Conservation (phyloP, 495 filamentous ascomycete genomes). For the Penicillium goetzii region DNA sequence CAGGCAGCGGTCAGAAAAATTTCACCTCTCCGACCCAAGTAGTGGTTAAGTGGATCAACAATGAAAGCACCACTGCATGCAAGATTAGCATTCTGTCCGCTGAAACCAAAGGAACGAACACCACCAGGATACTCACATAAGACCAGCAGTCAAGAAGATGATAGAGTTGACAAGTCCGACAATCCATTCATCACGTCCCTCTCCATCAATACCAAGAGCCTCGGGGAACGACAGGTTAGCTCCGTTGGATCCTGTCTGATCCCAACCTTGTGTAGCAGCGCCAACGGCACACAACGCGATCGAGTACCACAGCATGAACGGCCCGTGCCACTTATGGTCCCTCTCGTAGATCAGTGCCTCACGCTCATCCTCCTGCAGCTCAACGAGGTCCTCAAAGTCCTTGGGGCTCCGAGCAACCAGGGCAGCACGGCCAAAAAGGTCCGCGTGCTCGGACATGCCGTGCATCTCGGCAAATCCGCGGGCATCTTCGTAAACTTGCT, state of each 20-base stretch:
- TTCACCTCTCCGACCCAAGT: slow-evolving; percentile 56
- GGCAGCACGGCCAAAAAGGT: slow-evolving; percentile 47
- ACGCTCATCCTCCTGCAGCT: slow-evolving; percentile 31
- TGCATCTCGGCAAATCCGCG: slow-evolving; percentile 41
- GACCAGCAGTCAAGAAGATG: slow-evolving; percentile 36
- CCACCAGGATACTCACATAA: slow-evolving; percentile 40
- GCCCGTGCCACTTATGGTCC: slow-evolving; percentile 42
- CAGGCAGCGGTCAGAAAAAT: slow-evolving; percentile 62
- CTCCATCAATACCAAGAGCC: slow-evolving; percentile 54
- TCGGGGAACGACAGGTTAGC: slow-evolving; percentile 63
- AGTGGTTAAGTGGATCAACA: slow-evolving; percentile 59
- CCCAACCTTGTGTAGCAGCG: slow-evolving; percentile 58
- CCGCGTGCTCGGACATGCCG: slow-evolving; percentile 46
- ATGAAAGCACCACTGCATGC: slow-evolving; percentile 50
- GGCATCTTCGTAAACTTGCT: slow-evolving; percentile 41
- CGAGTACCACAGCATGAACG: slow-evolving; percentile 40
- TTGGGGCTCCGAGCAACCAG: slow-evolving; percentile 37
- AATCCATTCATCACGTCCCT: slow-evolving; percentile 55
- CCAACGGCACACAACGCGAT: slow-evolving; percentile 40
- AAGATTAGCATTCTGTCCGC: slow-evolving; percentile 7
- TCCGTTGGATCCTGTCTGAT: slow-evolving; percentile 70
- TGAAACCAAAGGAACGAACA: neutral
- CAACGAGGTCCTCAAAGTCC: slow-evolving; percentile 20
- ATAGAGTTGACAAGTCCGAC: slow-evolving; percentile 62
- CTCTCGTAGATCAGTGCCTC: slow-evolving; percentile 33